Evolutionary conservation across 2,329 filamentous ascomycete species (phyloP).

Genomic region (Pezicula radicicola): DNA sequence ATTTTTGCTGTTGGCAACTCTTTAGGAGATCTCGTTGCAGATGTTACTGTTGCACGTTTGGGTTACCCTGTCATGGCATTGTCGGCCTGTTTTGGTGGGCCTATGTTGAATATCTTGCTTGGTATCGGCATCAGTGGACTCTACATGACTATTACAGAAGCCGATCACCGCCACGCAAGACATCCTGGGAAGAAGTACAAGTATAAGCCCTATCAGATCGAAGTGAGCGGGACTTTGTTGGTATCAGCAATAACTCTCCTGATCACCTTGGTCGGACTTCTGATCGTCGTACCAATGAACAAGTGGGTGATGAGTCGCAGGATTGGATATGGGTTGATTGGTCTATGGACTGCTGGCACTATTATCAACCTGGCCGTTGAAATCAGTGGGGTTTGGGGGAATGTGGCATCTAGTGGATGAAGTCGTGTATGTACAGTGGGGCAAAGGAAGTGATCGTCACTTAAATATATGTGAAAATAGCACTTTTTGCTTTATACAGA

Average conservation of each 20-base stretch:
- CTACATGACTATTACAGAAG: slow-evolving; percentile 77
- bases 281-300: slow-evolving; percentile 81
- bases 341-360: slow-evolving; percentile 78
- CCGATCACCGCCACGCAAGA: slow-evolving; percentile 61
- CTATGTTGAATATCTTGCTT: slow-evolving; percentile 94
- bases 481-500: too few relatives aligned
- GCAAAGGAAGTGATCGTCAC: too few relatives aligned
- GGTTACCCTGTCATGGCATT: slow-evolving; percentile 96
- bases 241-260: slow-evolving; percentile 83
- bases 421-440: not conserved
- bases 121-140: slow-evolving; percentile 90
- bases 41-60: slow-evolving; percentile 89
- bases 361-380: slow-evolving; percentile 80
- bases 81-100: slow-evolving; percentile 95
- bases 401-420: not conserved
- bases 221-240: slow-evolving; percentile 80
- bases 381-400: slow-evolving; percentile 47
- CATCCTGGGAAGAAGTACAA: slow-evolving; percentile 62
- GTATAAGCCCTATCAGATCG: slow-evolving; percentile 77
- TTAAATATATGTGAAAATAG: too few relatives aligned
- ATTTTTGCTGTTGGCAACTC: slow-evolving; percentile 97
- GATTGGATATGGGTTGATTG: slow-evolving; percentile 79
- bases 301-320: slow-evolving; percentile 79
- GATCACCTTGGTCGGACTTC: slow-evolving; percentile 71
- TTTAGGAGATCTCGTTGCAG: slow-evolving; percentile 87